Evolutionary conservation across 2,329 filamentous ascomycete species (phyloP).

Genomic region (Penicillium capsulatum): DNA sequence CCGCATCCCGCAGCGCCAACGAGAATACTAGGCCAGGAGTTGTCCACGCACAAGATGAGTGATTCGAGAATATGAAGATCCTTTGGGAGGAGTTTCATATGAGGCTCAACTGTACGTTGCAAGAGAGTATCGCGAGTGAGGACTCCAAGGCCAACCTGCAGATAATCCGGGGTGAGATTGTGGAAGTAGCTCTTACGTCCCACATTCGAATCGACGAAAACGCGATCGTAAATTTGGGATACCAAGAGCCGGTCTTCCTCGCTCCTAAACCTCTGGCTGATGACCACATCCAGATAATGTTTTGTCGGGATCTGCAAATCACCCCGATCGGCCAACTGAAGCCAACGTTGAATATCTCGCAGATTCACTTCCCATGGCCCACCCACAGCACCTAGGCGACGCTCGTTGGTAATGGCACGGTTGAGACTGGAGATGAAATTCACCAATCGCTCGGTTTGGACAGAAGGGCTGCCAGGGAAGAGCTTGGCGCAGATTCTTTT

Average conservation of each 20-base stretch:
- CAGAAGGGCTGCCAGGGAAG: constrained; percentile 60
- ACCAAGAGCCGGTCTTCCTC: constrained; percentile 63
- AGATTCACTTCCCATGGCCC: constrained; percentile 96
- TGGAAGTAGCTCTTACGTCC: constrained; percentile 61
- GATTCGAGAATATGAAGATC: constrained; percentile 73
- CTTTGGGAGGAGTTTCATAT: constrained; percentile 33
- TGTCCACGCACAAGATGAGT: constrained; percentile 77
- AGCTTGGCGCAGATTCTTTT: constrained; percentile 74
- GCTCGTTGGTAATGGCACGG: constrained; percentile 58
- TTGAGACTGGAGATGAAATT: constrained; percentile 78
- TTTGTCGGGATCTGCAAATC: constrained; percentile 60
- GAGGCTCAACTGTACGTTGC: constrained; percentile 34
- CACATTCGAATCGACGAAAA: constrained; percentile 55
- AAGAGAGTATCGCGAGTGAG: constrained; percentile 55
- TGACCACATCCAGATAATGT: constrained; percentile 77
- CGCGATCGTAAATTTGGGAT: constrained; percentile 59
- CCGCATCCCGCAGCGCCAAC: constrained; percentile 81
- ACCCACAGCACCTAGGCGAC: constrained; percentile 53
- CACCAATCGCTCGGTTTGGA: constrained; percentile 65
- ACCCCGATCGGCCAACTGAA: constrained; percentile 63
- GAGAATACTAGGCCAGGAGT: constrained; percentile 83
- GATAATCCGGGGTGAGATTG: constrained; percentile 59
- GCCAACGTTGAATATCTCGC: constrained; percentile 83
- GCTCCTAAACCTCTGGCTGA: constrained; percentile 82
- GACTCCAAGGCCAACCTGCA: constrained; percentile 76